Conservation (phyloP, 805 yeast species). For the Metschnikowia rubicola region DNA sequence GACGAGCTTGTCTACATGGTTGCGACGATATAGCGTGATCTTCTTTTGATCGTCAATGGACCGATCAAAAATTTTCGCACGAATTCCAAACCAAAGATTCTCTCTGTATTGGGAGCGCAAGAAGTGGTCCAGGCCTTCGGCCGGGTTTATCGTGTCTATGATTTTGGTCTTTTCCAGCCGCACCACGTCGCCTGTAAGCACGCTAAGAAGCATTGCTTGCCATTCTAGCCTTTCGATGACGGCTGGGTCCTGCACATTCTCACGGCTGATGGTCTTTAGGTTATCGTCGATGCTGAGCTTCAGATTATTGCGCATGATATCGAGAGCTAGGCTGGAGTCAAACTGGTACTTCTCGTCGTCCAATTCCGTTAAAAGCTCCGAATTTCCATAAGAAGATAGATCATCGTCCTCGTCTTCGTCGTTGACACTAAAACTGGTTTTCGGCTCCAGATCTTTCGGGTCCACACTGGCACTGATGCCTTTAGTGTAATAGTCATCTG, state of each 20-base stretch:
- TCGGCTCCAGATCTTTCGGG: slow-evolving; percentile 9
- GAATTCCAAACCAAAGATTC: slow-evolving; percentile 82
- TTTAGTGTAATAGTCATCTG: slow-evolving; percentile 70
- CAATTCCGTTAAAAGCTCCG: slow-evolving; percentile 35
- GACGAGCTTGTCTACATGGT: slow-evolving; percentile 67
- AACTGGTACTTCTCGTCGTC: slow-evolving; percentile 47
- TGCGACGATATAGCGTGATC: slow-evolving; percentile 64
- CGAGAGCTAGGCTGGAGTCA: slow-evolving; percentile 41
- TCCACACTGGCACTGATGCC: slow-evolving; percentile 46
- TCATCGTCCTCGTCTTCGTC: slow-evolving; percentile 29
- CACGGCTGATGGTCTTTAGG: slow-evolving; percentile 35
- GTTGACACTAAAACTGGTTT: slow-evolving; percentile 12
- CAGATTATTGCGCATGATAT: slow-evolving; percentile 29
- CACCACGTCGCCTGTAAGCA: slow-evolving; percentile 92
- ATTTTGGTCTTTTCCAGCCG: slow-evolving; percentile 82
- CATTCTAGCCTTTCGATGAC: slow-evolving; percentile 84
- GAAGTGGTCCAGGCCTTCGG: slow-evolving; percentile 43
- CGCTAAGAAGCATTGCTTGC: slow-evolving; percentile 91
- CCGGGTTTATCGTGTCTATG: slow-evolving; percentile 44
- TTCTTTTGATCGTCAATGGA: slow-evolving; percentile 74
- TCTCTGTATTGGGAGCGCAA: slow-evolving; percentile 57
- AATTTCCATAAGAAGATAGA: slow-evolving; percentile 16
- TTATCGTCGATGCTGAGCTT: slow-evolving; percentile 29
- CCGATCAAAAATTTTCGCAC: slow-evolving; percentile 78
- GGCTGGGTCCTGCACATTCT: slow-evolving; percentile 41